Evolutionary conservation across 2,329 filamentous ascomycete species (phyloP), one percentile per base, ranked within the genome.

Genomic region (Stachybotrys chartarum): DNA sequence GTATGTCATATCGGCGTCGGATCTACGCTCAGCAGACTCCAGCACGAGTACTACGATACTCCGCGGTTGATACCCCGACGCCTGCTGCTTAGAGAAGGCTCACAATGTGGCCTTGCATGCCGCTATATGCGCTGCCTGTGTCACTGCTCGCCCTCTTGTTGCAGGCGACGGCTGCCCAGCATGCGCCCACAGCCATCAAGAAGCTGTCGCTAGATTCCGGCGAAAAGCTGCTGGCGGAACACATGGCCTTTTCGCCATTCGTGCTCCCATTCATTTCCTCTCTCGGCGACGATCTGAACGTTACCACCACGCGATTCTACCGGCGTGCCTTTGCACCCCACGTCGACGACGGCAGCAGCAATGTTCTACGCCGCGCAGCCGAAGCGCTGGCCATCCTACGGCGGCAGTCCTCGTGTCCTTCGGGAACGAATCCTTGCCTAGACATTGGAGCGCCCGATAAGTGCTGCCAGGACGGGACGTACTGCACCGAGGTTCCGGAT

Each of bases 171-270:
- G 72, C 72, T 35, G 68, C 69, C 31, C 66, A 65, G 52, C 56
- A 57, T 17, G 61, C 71, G 6, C 87, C 87, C 0, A 79, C 81
- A 1, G 88, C 82, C 1, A 77, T 92, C 54, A 82, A 81, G 66
- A 91, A 91, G 66, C 89, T 92, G 82, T 78, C 83, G 50, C 77
- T 77, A 6, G 85, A 91, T 65, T 80, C 83, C 52, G 82, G 82
- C 57, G 86, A 90, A 66, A 94, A 90, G 77, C 86, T 93, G 66
- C 82, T 85, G 61, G 74, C 85, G 55, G 80, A 88, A 49, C 87
- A 90, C 68, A 85, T 78, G 60, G 77, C 75, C 59, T 83, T 82
- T 61, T 61, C 69, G 39, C 57, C 68, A 2, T 56, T 68, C 1
- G 45, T 17, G 18, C 50, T 52, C 4, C 64, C 63, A 2, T 56